phyloP scores from a whole-genome alignment of 805 yeast genomes.

The Ogataea naganishii region DNA sequence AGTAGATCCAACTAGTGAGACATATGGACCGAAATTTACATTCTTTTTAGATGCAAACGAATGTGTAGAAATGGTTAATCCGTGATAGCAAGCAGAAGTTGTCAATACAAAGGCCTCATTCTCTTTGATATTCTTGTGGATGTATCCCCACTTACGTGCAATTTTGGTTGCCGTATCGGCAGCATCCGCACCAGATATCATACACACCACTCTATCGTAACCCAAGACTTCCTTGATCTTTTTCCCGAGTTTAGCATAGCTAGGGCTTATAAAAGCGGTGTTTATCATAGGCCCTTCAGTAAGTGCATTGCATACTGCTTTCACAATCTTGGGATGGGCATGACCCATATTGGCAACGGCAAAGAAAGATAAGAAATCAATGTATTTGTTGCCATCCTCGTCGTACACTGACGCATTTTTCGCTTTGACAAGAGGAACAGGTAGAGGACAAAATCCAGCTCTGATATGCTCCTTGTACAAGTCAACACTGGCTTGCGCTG shows the following conservation, averaged over 20 bases:
- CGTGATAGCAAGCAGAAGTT: constrained; percentile 18
- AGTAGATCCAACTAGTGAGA: constrained; percentile 13
- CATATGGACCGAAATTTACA: constrained; percentile 15
- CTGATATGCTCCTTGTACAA: constrained; percentile 11
- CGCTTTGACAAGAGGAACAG: constrained; percentile 14
- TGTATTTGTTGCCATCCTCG: constrained; percentile 18
- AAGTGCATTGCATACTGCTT: constrained; percentile 16
- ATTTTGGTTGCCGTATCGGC: constrained; percentile 20
- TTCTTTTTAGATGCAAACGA: constrained; percentile 11
- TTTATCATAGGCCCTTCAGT: constrained; percentile 13
- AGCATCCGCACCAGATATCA: constrained; percentile 21
- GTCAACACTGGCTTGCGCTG: too few species aligned
- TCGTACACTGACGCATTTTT: constrained; percentile 17
- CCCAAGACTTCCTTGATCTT: constrained; percentile 14
- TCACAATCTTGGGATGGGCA: constrained; percentile 19
- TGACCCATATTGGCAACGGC: constrained; percentile 24
- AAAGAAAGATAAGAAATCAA: constrained; percentile 19
- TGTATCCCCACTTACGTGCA: constrained; percentile 21
- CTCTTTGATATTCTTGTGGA: constrained; percentile 11
- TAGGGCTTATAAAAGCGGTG: constrained; percentile 15
- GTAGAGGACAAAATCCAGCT: constrained; percentile 18
- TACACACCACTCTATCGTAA: constrained; percentile 12
- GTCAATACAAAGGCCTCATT: constrained; percentile 15
- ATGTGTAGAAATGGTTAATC: constrained; percentile 18
- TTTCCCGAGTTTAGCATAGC: constrained; percentile 13